Evolutionary conservation across 192 early-diverging fungal genomes (phyloP), one percentile per base, ranked within the genome.

Genomic region (Umbelopsis vinacea): DNA sequence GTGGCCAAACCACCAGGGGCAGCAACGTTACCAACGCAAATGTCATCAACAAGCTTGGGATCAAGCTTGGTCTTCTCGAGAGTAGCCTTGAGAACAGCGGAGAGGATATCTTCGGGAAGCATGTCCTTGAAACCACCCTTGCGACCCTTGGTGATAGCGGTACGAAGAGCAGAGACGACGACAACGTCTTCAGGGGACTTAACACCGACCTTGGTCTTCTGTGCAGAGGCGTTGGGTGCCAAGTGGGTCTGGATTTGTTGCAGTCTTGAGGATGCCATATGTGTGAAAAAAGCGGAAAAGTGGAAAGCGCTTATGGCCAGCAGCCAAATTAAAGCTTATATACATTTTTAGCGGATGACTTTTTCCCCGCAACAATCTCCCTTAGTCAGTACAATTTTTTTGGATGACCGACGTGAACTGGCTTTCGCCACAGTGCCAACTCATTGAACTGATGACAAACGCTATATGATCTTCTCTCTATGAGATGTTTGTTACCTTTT

Each of bases 111-210:
- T 69, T 86, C 85, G 47, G 92, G 89, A 19, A 93, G 89, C 55
- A 94, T 92, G 74, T 97, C 95, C 81, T 91, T 94, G 91, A 98
- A 95, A 21, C 84, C 90, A 67, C 97, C 97, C 85, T 94, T 95
- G 76, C 92, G 90, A 19, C 92, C 95, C 71, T 93, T 91, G 74
- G 91, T 92, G 52, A 97, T 92, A 33, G 95, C 88, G 11, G 94
- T 93, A 71, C 95, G 94, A 71, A 94, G 83, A 24, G 97, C 97
- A 11, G 90, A 82, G 69, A 97, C 93, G 68, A 98, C 95, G 19
- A 98, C 95, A 6, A 98, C 89, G 79, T 98, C 96, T 70, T 98
- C 93, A 55, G 92, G 91, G 70, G 81, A 86, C 86, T 95, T 92
- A 79, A 85, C 82, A 78, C 89, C 89, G 24, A 90, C 70, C 75